Percentiles rank a stretch among this genome's conserved stretches.
Conservation (phyloP, 163 green algal genomes). For the Volvox carteri region DNA sequence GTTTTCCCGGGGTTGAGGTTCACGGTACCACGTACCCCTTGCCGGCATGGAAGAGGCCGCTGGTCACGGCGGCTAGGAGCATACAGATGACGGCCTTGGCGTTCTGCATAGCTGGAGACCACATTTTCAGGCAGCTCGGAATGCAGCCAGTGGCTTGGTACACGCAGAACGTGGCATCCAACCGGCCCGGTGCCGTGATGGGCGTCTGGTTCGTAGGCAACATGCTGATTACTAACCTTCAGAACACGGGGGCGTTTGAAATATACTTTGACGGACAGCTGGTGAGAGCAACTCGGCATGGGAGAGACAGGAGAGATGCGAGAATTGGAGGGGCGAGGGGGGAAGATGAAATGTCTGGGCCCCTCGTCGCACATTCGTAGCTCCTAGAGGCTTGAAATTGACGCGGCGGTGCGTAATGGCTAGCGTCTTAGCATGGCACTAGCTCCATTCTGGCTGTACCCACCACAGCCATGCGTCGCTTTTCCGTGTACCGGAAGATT, state of each 20-base stretch:
- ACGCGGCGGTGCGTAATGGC: too few relatives aligned
- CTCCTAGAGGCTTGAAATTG: too few relatives aligned
- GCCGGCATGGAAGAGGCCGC: slow-evolving; percentile 25
- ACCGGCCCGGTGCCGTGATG: slow-evolving; percentile 51
- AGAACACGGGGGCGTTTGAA: slow-evolving; percentile 73
- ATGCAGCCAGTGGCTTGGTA: slow-evolving; percentile 40
- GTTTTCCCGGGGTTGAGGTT: slow-evolving; percentile 44
- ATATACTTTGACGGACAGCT: slow-evolving; percentile 69
- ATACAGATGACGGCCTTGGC: slow-evolving; percentile 12
- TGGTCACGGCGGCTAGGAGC: background rate
- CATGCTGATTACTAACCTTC: slow-evolving; percentile 48
- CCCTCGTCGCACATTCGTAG: too few relatives aligned
- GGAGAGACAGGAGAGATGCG: too few relatives aligned
- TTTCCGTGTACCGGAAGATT: too few relatives aligned
- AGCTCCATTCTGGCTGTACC: too few relatives aligned
- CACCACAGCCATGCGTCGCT: too few relatives aligned
- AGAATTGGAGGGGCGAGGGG: too few relatives aligned
- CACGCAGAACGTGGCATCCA: slow-evolving; percentile 44
- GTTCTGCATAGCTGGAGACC: background rate
- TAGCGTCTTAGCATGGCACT: too few relatives aligned
- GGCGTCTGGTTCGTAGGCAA: slow-evolving; percentile 71
- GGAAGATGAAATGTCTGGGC: too few relatives aligned
- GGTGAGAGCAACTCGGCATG: slow-evolving; percentile 64
- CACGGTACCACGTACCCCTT: slow-evolving; percentile 16
- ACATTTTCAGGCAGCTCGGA: slow-evolving; percentile 20